Evolutionary conservation across 2,329 filamentous ascomycete species (phyloP), one percentile per base, ranked within the genome.

Genomic region (Falciphora oryzae): DNA sequence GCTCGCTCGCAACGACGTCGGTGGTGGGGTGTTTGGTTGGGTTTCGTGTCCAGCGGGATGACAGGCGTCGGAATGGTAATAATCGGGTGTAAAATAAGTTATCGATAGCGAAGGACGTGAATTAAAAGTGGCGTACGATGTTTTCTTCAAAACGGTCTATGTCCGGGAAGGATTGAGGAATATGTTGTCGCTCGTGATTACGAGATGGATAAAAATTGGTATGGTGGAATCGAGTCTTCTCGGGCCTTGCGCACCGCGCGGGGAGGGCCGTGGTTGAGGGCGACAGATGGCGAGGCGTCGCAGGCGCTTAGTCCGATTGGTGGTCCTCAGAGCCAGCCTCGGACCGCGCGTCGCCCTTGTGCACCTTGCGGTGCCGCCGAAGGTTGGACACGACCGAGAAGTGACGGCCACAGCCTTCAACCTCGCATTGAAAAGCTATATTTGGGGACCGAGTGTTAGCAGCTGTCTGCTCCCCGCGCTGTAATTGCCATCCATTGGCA

Each of bases 321-420:
- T 85, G 83, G 66, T 86, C 85, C 70, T 88, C 85, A 7, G 85
- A 88, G 32, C 85, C 86, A 31, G 85, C 82, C 68, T 88, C 86
- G 3, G 86, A 88, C 60, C 80, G 83, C 13, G 82, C 77, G 62
- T 92, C 89, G 71, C 89, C 88, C 78, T 93, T 95, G 83, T 99
- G 95, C 61, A 98, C 94, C 80, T 98, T 98, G 74, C 92, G 90
- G 79, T 99, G 95, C 72, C 95, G 86, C 69, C 95, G 89, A 65
- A 98, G 81, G 76, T 99, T 99, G 59, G 93, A 97, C 28, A 98
- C 95, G 31, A 98, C 95, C 0, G 94, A 98, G 77, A 99, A 98
- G 73, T 97, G 92, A 71, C 95, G 89, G 56, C 94, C 94, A 74
- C 95, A 99, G 61, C 93, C 93, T 74, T 96, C 92, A 65, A 97